These are phyloP conservation scores for Curvularia sp. DNA, from an alignment of 2,329 filamentous ascomycete species.

Conservation along the genomic window DNA sequence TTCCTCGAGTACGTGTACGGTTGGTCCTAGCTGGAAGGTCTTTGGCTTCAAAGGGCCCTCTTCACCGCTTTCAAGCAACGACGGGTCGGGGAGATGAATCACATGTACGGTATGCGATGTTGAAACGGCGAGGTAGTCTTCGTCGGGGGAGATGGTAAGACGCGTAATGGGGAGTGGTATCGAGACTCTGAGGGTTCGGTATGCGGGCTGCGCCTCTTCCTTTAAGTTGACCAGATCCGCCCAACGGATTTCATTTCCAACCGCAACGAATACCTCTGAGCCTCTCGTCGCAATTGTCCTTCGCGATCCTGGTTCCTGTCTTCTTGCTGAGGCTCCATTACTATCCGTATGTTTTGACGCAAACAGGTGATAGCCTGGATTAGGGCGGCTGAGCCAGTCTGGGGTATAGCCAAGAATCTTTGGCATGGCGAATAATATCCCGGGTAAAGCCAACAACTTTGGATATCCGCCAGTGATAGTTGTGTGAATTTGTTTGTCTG, in stretches of 20 bases:
- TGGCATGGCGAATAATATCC: constrained; percentile 67
- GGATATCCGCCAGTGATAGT: constrained; percentile 13
- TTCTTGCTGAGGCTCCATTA: constrained; percentile 37
- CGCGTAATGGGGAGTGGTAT: constrained; percentile 85
- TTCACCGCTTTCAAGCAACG: constrained; percentile 72
- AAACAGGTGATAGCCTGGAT: constrained; percentile 81
- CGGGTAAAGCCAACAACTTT: neutral
- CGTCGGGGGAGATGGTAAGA: constrained; percentile 81
- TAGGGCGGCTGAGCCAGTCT: constrained; percentile 81
- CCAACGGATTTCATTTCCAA: constrained; percentile 91
- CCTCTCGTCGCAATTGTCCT: constrained; percentile 79
- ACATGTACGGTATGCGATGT: constrained; percentile 90
- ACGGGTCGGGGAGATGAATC: constrained; percentile 80
- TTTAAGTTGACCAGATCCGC: constrained; percentile 83
- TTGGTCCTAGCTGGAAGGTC: constrained; percentile 90
- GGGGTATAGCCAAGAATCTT: constrained; percentile 86
- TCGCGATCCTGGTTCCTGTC: constrained; percentile 51
- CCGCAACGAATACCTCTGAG: constrained; percentile 87
- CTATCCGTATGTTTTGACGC: constrained; percentile 56
- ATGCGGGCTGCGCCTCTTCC: constrained; percentile 53
- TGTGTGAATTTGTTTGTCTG: constrained; percentile 5
- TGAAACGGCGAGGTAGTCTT: constrained; percentile 81
- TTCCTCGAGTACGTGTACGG: constrained; percentile 86
- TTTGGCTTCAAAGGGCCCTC: constrained; percentile 77
- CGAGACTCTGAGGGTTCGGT: constrained; percentile 70